Evolutionary conservation across 1,284 basidiomycete genomes (phyloP).

Genomic region (Cutaneotrichosporon dermatis): DNA sequence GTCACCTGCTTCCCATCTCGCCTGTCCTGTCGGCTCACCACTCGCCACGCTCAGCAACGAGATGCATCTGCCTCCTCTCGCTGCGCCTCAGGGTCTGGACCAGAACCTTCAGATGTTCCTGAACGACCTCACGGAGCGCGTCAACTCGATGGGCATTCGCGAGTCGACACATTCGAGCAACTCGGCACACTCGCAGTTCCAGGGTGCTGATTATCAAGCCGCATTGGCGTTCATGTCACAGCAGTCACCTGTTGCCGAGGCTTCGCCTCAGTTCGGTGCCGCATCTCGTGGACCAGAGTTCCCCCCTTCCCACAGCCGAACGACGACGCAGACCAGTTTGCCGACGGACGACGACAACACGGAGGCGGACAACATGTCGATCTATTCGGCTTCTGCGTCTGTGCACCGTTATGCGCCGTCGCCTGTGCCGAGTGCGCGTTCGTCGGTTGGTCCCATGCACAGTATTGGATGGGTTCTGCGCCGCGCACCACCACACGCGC

Average conservation of each 20-base stretch:
- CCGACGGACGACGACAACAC: slow-evolving; percentile 55
- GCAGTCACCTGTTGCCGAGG: slow-evolving; percentile 13
- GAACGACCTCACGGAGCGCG: slow-evolving; percentile 57
- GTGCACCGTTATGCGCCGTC: slow-evolving; percentile 17
- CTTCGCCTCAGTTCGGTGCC: not conserved
- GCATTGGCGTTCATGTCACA: slow-evolving; percentile 36
- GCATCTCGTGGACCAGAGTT: not conserved
- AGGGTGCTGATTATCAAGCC: slow-evolving; percentile 36
- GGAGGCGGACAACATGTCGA: slow-evolving; percentile 26
- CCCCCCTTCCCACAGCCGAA: slow-evolving; percentile 7
- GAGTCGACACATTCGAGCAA: slow-evolving; percentile 48
- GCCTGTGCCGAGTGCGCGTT: slow-evolving; percentile 12
- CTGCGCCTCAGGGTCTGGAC: slow-evolving; percentile 51
- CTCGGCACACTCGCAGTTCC: slow-evolving; percentile 42
- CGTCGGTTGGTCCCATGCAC: not conserved
- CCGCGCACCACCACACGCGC: slow-evolving; percentile 14
- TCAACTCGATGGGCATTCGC: slow-evolving; percentile 54
- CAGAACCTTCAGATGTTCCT: slow-evolving; percentile 56
- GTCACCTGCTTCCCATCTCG: slow-evolving; percentile 1
- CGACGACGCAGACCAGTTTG: slow-evolving; percentile 51
- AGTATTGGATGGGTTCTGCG: slow-evolving; percentile 10
- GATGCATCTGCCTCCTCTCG: slow-evolving; percentile 4
- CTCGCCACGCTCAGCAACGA: not conserved
- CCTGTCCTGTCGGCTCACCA: slow-evolving; percentile 1
- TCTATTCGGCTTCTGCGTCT: slow-evolving; percentile 38